Evolutionary conservation across 1,284 basidiomycete species (phyloP), one percentile per base, ranked within the genome.

Genomic region (Ganoderma lucidum): DNA sequence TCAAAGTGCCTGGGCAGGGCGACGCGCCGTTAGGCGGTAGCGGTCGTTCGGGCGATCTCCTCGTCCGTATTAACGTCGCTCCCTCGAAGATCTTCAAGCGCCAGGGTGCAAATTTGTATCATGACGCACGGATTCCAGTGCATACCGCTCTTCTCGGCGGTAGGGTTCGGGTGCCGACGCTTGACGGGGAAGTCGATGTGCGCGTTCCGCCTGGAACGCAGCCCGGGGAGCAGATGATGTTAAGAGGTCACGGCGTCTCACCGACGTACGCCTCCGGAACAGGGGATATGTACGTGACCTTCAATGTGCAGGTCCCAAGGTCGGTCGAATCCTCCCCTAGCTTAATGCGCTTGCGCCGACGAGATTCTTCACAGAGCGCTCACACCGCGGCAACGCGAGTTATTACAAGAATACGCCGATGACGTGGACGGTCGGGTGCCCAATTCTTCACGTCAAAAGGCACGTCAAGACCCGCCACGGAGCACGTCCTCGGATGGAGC

Each of bases 141-240:
- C 95, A 99, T 78, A 90, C 88, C 6, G 98, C 98, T 9, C 83
- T 99, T 60, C 87, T 99, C 32, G 97, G 97, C 62, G 98, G 98
- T 56, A 90, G 90, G 75, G 94, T 97, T 59, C 90, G 96, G 51
- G 94, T 99, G 62, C 97, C 97, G 32, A 99, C 98, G 32, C 85
- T 99, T 37, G 97, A 99, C 74, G 96, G 97, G 55, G 95, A 98
- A 66, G 96, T 99, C 10, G 96, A 99, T 71, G 95, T 99, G 62
- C 93, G 95, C 70, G 90, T 99, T 62, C 96, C 97, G 60, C 86
- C 88, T 44, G 97, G 98, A 59, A 99, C 98, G 2, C 97, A 99
- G 81, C 95, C 94, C 76, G 97, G 96, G 23, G 96, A 99, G 82
- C 96, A 99, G 81, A 97, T 98, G 88, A 93, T 98, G 17, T 82